Evolutionary conservation across 1,139 yeast genomes (phyloP), one percentile per base, ranked within the genome.

Genomic region (Hyphopichia pseudoburtonii): DNA sequence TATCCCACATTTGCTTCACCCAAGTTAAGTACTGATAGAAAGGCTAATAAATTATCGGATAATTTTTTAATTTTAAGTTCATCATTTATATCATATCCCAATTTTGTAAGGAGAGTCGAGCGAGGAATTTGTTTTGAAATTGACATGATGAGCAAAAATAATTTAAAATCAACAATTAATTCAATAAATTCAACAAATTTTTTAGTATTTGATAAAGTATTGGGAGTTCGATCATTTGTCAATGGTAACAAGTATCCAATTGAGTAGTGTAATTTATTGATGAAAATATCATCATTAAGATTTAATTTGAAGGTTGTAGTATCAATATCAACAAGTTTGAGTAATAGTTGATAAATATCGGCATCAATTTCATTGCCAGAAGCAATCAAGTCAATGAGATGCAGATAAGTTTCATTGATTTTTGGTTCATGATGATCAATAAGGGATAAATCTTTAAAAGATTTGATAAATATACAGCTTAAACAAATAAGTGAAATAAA

Each of bases 1-100:
- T 60, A 66, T 5, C 60, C 59, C 7, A 66, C 46, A 2, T 66
- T 66, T 10, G 43, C 31, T 32, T 57, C 56, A 4, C 66, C 68
- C 34, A 66, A 48, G 4, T 54, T 51, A 30, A 66, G 47, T 4
- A 56, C 54, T 1, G 62, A 46, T 6, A 63, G 47, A 18, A 62
- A 38, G 11, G 46, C 40, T 17, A 64, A 38, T 15, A 64, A 46
- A 9, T 47, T 44, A 25, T 56, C 45, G n/a, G 22, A 27, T 5
- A 27, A 16, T n/a, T 16, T 27, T 18, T 8, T n/a, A 15, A 7
- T 27, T 7, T 21, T 10, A 21, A 21, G 7, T 21, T 21, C 23
- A 21, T 21, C 10, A 21, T 21, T 21, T 21, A 21, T 7, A 10
- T 7, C 36, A 34, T 57, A 57, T 2, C 71, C 73, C 45, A 66